Conservation (phyloP, 1,284 basidiomycete species). For the Irpex lacteus region DNA sequence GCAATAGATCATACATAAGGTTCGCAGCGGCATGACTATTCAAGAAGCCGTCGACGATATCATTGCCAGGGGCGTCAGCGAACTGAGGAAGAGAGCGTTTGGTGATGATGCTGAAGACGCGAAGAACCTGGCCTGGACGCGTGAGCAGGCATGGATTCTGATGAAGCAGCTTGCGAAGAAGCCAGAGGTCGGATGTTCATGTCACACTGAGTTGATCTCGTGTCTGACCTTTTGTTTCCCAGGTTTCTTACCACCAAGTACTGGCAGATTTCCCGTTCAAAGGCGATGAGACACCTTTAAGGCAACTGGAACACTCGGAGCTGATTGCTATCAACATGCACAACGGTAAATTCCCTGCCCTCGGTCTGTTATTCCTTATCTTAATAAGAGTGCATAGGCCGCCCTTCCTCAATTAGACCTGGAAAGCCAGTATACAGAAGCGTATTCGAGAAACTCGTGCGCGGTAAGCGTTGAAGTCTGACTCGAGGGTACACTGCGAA, state of each 20-base stretch:
- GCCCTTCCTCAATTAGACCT: constrained; percentile 82
- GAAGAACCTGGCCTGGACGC: constrained; percentile 79
- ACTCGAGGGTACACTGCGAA: neutral
- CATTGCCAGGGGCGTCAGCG: constrained; percentile 74
- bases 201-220: neutral
- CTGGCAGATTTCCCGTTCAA: constrained; percentile 90
- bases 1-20: constrained; percentile 78
- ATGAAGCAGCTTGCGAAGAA: constrained; percentile 72
- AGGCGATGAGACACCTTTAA: constrained; percentile 79
- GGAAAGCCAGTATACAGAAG: constrained; percentile 89
- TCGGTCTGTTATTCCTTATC: neutral
- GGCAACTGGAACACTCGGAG: constrained; percentile 88
- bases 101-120: constrained; percentile 90
- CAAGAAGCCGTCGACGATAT: constrained; percentile 89
- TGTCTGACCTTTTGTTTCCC: constrained; percentile 7
- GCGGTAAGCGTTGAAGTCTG: constrained; percentile 42
- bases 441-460: constrained; percentile 80
- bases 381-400: constrained; percentile 45
- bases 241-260: constrained; percentile 84
- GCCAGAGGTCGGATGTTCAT: constrained; percentile 53
- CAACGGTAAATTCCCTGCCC: constrained; percentile 50
- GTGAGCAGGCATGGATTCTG: constrained; percentile 87
- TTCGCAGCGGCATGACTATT: constrained; percentile 70
- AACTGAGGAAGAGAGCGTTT: constrained; percentile 89
- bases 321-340: constrained; percentile 78